A percentile compares a stretch with the other conserved stretches of the same genome.
Conservation (phyloP, 2,329 filamentous ascomycete genomes). For the Cryphonectria nitschkei region DNA sequence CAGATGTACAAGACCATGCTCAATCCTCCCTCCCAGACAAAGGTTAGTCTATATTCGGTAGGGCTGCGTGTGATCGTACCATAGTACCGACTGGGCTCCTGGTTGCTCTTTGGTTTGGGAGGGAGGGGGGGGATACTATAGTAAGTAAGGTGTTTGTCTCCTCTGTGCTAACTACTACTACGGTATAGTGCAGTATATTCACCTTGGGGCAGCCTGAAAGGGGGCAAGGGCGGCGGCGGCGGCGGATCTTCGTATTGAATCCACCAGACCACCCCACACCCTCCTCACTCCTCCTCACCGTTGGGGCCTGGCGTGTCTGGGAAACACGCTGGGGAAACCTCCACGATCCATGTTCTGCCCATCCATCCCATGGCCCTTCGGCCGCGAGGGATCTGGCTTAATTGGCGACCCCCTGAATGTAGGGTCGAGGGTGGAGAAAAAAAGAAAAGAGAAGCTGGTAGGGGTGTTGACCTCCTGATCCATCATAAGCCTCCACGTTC, state of each 20-base stretch:
- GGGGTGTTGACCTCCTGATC: not conserved
- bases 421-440: not conserved
- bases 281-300: not conserved
- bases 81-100: not conserved
- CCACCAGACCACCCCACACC: constrained; percentile 3
- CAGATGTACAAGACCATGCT: not conserved
- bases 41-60: not conserved
- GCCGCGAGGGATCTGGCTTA: not conserved
- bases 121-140: too few species aligned
- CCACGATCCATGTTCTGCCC: not conserved
- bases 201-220: not conserved
- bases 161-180: not conserved
- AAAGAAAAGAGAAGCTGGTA: not conserved
- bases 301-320: constrained; percentile 1
- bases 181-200: not conserved
- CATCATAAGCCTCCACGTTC: not conserved
- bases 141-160: not conserved
- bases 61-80: not conserved
- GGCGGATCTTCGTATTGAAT: constrained; percentile 2
- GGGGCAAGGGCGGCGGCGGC: not conserved
- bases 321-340: not conserved
- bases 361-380: not conserved
- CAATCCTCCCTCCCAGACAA: not conserved
- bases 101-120: not conserved
- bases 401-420: not conserved